Base-by-base conservation (phyloP, 768 basidiomycete genomes). In the Pseudohyphozyma bogoriensis region DNA sequence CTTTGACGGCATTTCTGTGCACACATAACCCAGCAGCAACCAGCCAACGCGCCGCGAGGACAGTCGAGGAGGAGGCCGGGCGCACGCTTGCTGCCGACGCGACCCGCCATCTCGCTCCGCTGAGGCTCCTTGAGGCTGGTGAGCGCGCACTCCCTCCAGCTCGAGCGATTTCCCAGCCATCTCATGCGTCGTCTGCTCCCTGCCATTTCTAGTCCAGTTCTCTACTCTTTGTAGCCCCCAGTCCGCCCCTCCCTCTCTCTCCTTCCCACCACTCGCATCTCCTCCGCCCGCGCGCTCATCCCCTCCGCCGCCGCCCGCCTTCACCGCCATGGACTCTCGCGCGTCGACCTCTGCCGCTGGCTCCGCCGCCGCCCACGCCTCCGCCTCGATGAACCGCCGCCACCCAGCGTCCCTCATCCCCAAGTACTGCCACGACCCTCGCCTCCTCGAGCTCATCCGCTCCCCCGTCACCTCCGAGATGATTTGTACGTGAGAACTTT, bases 351-450 rank as follows among this genome's bases (percentile, higher is more conserved):
- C n/a, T n/a, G 40, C n/a, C 40, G 16, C 18, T n/a, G 18, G 18
- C 6, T 9, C 40, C 7, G 40, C 40, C 9, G 18, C n/a, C 40
- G 49, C 28, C 51, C 33, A 51, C 29, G 56, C 58, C 20, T 44
- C 62, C 18, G 58, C 64, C 47, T 36, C 61, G 22, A 66, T 67
- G 51, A 58, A 60, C 33, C 69, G 68, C 24, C 56, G 66, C 24
- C 74, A 77, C 66, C 87, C 87, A 44, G 84, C 85, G 53, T 95
- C 91, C 31, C 87, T 95, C 69, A 72, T 90, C 55, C 85, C 86
- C 63, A 76, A 81, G 57, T 79, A 79, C 62, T 74, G 79, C 68
- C 93, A 96, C 78, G 83, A 89, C 76, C 85, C 85, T 28, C 82
- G 81, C 62, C 81, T 96, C 64, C 78, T 92, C 62, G 79, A 82